A percentile compares a stretch with the other conserved stretches of the same genome.
These are phyloP conservation scores for Nothophaeocryptopus gaeumannii DNA, from an alignment of 2,329 filamentous ascomycete species.

Conservation along the genomic window DNA sequence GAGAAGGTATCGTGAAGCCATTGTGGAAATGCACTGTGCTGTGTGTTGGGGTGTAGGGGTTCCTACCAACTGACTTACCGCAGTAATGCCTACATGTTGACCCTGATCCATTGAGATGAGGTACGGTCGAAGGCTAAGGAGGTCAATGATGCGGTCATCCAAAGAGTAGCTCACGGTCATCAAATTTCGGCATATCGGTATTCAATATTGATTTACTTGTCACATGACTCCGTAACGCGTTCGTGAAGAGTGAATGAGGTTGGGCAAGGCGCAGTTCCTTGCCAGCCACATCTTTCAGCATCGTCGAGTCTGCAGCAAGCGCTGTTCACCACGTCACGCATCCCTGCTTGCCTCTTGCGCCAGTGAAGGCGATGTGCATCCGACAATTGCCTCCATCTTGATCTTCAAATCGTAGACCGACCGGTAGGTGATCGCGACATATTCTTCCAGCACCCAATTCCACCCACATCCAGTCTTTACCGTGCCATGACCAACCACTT, in stretches of 20 bases:
- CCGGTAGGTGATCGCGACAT: constrained; percentile 10
- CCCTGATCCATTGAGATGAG: too few relatives aligned
- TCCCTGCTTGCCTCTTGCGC: constrained; percentile 10
- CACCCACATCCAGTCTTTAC: neutral
- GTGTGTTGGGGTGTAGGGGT: too few relatives aligned
- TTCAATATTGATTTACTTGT: neutral
- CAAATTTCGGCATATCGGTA: too few relatives aligned
- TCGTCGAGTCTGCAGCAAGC: constrained; percentile 9
- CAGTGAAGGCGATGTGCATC: constrained; percentile 10
- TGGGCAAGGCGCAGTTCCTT: constrained; percentile 3
- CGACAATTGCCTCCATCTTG: neutral
- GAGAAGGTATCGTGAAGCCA: too few relatives aligned
- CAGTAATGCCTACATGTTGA: too few relatives aligned
- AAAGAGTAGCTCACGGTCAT: too few relatives aligned
- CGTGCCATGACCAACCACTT: constrained; percentile 14
- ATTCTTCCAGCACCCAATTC: neutral
- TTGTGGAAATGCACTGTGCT: too few relatives aligned
- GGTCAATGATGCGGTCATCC: too few relatives aligned
- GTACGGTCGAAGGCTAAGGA: too few relatives aligned
- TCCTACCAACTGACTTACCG: too few relatives aligned
- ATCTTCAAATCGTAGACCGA: neutral
- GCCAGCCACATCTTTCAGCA: constrained; percentile 2
- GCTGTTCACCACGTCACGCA: constrained; percentile 17
- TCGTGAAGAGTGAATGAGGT: constrained; percentile 3
- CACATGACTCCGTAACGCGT: neutral